phyloP scores from a whole-genome alignment of 202 grass and related monocot species.

The Panicum hallii region DNA sequence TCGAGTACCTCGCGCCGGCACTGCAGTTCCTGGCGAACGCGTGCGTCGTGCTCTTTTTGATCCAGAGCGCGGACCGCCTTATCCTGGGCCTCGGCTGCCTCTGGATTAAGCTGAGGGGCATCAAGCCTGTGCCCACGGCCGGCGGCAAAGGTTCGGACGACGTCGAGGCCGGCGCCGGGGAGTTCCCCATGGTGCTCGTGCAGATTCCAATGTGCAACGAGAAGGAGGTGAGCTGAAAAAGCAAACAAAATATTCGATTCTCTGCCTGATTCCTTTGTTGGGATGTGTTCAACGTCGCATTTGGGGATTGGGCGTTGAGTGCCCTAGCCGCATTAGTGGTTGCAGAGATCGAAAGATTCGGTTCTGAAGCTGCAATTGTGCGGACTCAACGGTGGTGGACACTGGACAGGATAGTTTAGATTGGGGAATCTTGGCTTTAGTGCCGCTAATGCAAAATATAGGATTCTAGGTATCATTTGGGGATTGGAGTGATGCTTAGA shows the following conservation, averaged over 20 bases:
- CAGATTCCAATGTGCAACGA: slow-evolving; percentile 96
- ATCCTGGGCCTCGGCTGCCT: slow-evolving; percentile 84
- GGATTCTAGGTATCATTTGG: slow-evolving; percentile 27
- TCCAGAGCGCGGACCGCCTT: slow-evolving; percentile 77
- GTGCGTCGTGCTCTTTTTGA: slow-evolving; percentile 80
- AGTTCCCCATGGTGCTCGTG: slow-evolving; percentile 81
- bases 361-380: slow-evolving; percentile 28
- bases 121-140: slow-evolving; percentile 54
- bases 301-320: slow-evolving; percentile 43
- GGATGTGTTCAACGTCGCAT: slow-evolving; percentile 21
- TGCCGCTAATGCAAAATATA: slow-evolving; percentile 22
- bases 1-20: slow-evolving; percentile 63
- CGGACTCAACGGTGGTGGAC: neutral
- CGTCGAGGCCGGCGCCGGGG: slow-evolving; percentile 41
- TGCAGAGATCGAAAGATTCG: slow-evolving; percentile 50
- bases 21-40: slow-evolving; percentile 72
- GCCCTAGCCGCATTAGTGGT: slow-evolving; percentile 30
- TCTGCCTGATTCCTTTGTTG: slow-evolving; percentile 14
- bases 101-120: slow-evolving; percentile 75
- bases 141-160: slow-evolving; percentile 49
- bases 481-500: slow-evolving; percentile 45
- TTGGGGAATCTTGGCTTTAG: slow-evolving; percentile 43
- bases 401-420: slow-evolving; percentile 12
- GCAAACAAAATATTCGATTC: slow-evolving; percentile 19
- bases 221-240: slow-evolving; percentile 62